phyloP scores from a whole-genome alignment of 495 filamentous ascomycete species.

The Melanomma pulvis-pyrius region DNA sequence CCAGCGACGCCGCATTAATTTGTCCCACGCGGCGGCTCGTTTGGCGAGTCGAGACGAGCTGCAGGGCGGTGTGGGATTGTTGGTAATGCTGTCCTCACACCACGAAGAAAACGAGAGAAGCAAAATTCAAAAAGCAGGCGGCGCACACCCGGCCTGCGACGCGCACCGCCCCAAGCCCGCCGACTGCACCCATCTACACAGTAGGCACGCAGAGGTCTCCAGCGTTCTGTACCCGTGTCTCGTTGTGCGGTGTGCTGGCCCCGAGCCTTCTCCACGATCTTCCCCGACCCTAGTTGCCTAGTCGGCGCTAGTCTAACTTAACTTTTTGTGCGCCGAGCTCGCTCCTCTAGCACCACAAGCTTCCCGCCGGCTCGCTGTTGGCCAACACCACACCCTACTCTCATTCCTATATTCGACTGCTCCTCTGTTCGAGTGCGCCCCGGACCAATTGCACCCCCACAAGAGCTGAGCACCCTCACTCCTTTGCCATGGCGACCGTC shows the following conservation, averaged over 20 bases:
- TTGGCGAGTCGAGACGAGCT: not conserved
- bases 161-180: not conserved
- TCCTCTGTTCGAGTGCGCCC: not conserved
- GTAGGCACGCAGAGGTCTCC: not conserved
- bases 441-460: slow-evolving; percentile 12
- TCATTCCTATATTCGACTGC: not conserved
- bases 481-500: slow-evolving; percentile 38
- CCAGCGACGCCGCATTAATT: not conserved
- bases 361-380: slow-evolving; percentile 4
- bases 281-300: slow-evolving; percentile 2
- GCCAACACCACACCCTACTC: not conserved
- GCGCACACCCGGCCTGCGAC: not conserved
- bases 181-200: not conserved
- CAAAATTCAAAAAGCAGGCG: slow-evolving; percentile 24
- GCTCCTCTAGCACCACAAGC: slow-evolving; percentile 1
- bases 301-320: not conserved
- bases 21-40: slow-evolving; percentile 10
- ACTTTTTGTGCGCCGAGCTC: not conserved
- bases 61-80: slow-evolving; percentile 20
- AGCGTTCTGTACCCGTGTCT: not conserved
- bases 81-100: not conserved
- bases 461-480: not conserved
- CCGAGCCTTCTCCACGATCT: slow-evolving; percentile 14
- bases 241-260: not conserved
- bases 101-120: slow-evolving; percentile 19